Percentiles rank a stretch among this genome's conserved stretches.
Conservation (phyloP, 1,139 yeast species). For the Pneumocystis canis region DNA sequence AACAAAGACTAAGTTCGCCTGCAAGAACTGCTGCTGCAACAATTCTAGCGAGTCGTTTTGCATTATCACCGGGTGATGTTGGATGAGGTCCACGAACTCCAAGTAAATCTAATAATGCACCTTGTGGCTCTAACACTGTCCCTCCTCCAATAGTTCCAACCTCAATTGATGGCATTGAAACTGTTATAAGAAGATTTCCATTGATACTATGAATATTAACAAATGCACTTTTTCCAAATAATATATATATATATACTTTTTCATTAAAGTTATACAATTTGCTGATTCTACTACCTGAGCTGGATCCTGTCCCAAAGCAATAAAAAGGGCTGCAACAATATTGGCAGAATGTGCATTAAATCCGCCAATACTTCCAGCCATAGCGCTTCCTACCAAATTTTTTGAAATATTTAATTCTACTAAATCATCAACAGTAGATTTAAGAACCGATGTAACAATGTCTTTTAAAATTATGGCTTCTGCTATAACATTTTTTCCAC, state of each 20-base stretch:
- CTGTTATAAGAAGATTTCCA: slow-evolving; percentile 81
- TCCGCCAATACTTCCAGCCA: slow-evolving; percentile 98
- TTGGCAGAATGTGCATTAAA: slow-evolving; percentile 97
- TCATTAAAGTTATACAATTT: slow-evolving; percentile 92
- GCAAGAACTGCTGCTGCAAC: slow-evolving; percentile 94
- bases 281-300: slow-evolving; percentile 73
- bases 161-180: slow-evolving; percentile 96
- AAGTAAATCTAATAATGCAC: slow-evolving; percentile 83
- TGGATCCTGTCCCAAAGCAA: slow-evolving; percentile 75
- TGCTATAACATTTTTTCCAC: slow-evolving; percentile 98
- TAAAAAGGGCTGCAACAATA: slow-evolving; percentile 77
- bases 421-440: slow-evolving; percentile 81
- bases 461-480: slow-evolving; percentile 81
- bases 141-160: slow-evolving; percentile 99
- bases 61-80: slow-evolving; percentile 83
- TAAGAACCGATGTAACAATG: slow-evolving; percentile 64
- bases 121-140: slow-evolving; percentile 91
- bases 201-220: slow-evolving; percentile 19
- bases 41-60: slow-evolving; percentile 85
- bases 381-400: slow-evolving; percentile 88
- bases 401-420: slow-evolving; percentile 80
- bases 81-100: slow-evolving; percentile 96
- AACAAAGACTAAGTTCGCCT: slow-evolving; percentile 83
- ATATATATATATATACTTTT: slow-evolving; percentile 34
- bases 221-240: not conserved